Evolutionary conservation across 345 rosid species (phyloP).

Genomic region (Eucalyptus camaldulensis): DNA sequence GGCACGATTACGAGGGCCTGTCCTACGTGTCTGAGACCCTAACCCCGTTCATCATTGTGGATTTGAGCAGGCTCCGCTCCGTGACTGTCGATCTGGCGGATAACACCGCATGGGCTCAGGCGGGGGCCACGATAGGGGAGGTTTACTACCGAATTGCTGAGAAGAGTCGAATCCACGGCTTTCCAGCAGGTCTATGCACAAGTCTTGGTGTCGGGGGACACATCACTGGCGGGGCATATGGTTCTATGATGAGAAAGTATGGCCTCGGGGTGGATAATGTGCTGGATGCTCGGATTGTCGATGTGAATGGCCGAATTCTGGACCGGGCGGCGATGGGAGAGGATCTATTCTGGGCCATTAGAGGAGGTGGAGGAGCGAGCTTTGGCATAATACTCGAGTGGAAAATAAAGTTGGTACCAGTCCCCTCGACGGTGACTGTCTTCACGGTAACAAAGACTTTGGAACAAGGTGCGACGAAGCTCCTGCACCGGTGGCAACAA

Average conservation of each 20-base stretch:
- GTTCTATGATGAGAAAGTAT: slow-evolving; percentile 63
- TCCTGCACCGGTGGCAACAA: slow-evolving; percentile 39
- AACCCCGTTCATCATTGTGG: slow-evolving; percentile 39
- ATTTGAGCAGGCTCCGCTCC: slow-evolving; percentile 34
- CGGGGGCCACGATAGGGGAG: slow-evolving; percentile 71
- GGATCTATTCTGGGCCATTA: slow-evolving; percentile 62
- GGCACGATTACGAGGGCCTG: slow-evolving; percentile 63
- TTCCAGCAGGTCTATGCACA: slow-evolving; percentile 56
- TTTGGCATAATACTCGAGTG: slow-evolving; percentile 52
- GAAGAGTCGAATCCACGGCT: slow-evolving; percentile 48
- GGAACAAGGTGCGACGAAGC: slow-evolving; percentile 28
- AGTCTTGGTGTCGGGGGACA: slow-evolving; percentile 61
- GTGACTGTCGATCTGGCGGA: slow-evolving; percentile 18
- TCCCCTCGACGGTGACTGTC: slow-evolving; percentile 47
- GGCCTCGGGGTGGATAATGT: slow-evolving; percentile 80
- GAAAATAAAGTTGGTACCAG: slow-evolving; percentile 58
- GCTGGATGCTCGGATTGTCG: slow-evolving; percentile 53
- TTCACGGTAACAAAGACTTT: slow-evolving; percentile 39
- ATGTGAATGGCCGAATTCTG: slow-evolving; percentile 36
- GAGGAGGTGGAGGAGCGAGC: slow-evolving; percentile 71
- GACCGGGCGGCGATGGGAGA: slow-evolving; percentile 56
- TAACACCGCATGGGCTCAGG: slow-evolving; percentile 51
- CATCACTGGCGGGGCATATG: slow-evolving; percentile 63
- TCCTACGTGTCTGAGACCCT: slow-evolving; percentile 43
- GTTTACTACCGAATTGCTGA: slow-evolving; percentile 43